These are phyloP conservation scores for Boechera retrofracta DNA, from an alignment of 345 rosid species.

Conservation along the genomic window DNA sequence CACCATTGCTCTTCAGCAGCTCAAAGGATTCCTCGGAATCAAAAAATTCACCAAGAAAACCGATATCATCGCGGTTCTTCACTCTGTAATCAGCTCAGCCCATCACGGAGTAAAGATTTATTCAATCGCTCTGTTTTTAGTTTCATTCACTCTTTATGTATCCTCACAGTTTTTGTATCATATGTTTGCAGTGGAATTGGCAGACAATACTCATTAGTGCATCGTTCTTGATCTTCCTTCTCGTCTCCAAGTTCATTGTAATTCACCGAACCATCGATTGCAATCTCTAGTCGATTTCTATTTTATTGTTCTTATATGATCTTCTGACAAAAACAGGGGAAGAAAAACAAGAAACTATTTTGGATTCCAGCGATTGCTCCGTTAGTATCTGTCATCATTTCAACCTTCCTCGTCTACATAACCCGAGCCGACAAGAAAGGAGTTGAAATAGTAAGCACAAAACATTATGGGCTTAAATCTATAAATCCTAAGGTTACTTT, in stretches of 20 bases:
- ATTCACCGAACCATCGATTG: conserved; percentile 30
- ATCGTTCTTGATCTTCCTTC: conserved; percentile 74
- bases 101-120: conserved; percentile 43
- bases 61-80: conserved; percentile 54
- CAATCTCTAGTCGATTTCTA: not conserved
- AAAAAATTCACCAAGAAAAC: conserved; percentile 66
- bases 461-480: not conserved
- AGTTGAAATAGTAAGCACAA: conserved; percentile 69
- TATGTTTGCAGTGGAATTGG: conserved; percentile 88
- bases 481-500: not conserved
- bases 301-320: conserved; percentile 1
- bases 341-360: conserved; percentile 72
- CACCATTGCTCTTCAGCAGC: conserved; percentile 90
- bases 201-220: conserved; percentile 78
- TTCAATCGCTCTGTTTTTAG: not conserved
- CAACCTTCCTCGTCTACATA: conserved; percentile 79
- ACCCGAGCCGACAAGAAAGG: conserved; percentile 84
- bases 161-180: conserved; percentile 14
- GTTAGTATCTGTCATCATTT: conserved; percentile 66
- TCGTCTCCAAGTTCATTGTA: conserved; percentile 74
- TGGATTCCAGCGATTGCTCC: conserved; percentile 96
- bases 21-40: conserved; percentile 88
- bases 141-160: not conserved
- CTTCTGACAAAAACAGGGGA: conserved; percentile 60
- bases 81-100: conserved; percentile 43